Base-by-base conservation (phyloP, 179 eudicot species). In the Spinacia oleracea region DNA sequence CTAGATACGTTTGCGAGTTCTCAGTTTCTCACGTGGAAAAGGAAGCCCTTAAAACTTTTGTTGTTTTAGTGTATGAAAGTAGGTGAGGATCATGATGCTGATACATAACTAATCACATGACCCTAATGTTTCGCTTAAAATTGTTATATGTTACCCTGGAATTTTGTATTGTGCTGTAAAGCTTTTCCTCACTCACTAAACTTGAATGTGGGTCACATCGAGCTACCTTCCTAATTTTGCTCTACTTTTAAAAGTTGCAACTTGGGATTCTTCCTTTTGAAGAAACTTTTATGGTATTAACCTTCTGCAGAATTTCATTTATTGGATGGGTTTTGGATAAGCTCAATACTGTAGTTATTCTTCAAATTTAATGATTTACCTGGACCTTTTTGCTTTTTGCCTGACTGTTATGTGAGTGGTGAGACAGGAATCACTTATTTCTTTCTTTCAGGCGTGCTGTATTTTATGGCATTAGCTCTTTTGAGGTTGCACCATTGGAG, bases 401-500 rank as follows among this genome's bases (percentile, higher is more conserved):
- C 9, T 56, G 60, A 16, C 10, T 56, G 23, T 56, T 23, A 8
- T 56, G 9, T 56, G 60, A 21, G 60, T 56, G 60, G 29, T 23
- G 60, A 56, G 60, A 9, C 60, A 21, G 10, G 60, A 56, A 2
- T n/a, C 9, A 21, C 29, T 8, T 56, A 1, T n/a, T 56, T 56
- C 27, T 56, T 21, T 12, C 1, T 56, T n/a, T 4, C 10, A 23
- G 25, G 27, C 27, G 23, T 21, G 7, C n/a, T 21, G 21, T 9
- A 56, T 9, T 27, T 21, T 56, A 56, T 56, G 60, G 23, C 60
- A 56, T 20, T 55, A 56, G 9, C 18, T 21, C 9, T 56, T 56
- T 56, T 56, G 60, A 56, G 60, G 60, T 56, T n/a, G 60, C 6
- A n/a, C n/a, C n/a, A n/a, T n/a, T n/a, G n/a, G n/a, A 48, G 60